Conservation (phyloP, 495 filamentous ascomycete species). For the Thozetella sp. region DNA sequence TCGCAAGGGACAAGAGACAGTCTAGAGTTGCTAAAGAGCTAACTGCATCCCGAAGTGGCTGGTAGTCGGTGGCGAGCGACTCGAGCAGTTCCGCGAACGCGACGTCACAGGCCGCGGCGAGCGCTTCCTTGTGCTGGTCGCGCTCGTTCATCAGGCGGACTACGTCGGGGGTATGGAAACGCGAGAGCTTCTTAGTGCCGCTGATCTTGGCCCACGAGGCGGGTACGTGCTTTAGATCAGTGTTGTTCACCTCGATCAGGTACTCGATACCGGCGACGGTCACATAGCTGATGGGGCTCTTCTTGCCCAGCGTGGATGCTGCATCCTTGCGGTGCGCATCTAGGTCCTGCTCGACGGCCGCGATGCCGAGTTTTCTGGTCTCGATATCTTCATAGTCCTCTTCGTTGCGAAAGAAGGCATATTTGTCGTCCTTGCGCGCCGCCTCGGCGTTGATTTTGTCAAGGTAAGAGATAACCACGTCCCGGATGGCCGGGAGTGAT, state of each 20-base stretch:
- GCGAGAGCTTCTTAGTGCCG: slow-evolving; percentile 88
- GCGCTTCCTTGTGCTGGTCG: slow-evolving; percentile 91
- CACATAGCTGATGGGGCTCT: slow-evolving; percentile 69
- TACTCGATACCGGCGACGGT: slow-evolving; percentile 91
- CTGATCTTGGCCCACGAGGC: slow-evolving; percentile 94
- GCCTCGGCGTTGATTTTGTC: slow-evolving; percentile 86
- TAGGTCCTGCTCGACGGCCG: slow-evolving; percentile 83
- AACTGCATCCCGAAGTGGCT: slow-evolving; percentile 84
- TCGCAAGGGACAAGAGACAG: slow-evolving; percentile 84
- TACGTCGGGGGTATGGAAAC: slow-evolving; percentile 95
- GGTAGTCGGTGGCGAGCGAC: slow-evolving; percentile 79
- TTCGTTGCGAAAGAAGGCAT: slow-evolving; percentile 86
- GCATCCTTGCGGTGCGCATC: slow-evolving; percentile 73
- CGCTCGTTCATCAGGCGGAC: slow-evolving; percentile 79
- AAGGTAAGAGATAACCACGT: slow-evolving; percentile 70
- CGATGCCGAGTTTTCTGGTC: slow-evolving; percentile 90
- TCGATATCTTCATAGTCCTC: slow-evolving; percentile 84
- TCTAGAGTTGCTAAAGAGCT: slow-evolving; percentile 86
- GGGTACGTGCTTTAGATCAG: slow-evolving; percentile 78
- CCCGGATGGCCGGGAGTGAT: slow-evolving; percentile 73
- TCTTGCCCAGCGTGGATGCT: slow-evolving; percentile 68
- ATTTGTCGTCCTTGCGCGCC: slow-evolving; percentile 87
- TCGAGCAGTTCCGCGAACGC: slow-evolving; percentile 73
- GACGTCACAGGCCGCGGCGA: slow-evolving; percentile 90
- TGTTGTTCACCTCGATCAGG: slow-evolving; percentile 86